Conservation (phyloP, 805 yeast genomes). For the Metschnikowia similis region DNA sequence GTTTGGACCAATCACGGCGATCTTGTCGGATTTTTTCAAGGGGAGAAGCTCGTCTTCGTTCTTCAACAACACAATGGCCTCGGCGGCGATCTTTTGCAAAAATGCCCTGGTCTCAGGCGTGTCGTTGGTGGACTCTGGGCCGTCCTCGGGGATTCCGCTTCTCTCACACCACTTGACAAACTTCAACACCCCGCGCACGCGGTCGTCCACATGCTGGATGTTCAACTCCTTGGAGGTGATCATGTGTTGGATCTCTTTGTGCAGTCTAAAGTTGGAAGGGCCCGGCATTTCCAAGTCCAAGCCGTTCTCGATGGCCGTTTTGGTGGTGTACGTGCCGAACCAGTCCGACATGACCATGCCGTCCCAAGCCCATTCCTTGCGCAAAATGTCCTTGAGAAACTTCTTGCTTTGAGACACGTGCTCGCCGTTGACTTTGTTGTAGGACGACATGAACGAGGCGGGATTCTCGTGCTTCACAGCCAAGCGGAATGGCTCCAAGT, state of each 20-base stretch:
- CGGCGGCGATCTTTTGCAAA: conserved; percentile 26
- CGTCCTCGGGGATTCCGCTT: conserved; percentile 21
- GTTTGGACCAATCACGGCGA: conserved; percentile 58
- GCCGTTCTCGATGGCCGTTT: conserved; percentile 25
- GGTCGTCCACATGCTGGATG: conserved; percentile 22
- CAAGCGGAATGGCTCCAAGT: conserved; percentile 31
- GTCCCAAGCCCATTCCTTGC: conserved; percentile 30
- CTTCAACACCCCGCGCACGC: conserved; percentile 25
- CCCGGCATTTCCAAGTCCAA: conserved; percentile 36
- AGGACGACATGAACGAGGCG: conserved; percentile 28
- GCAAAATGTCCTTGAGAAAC: conserved; percentile 22
- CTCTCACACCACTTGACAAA: conserved; percentile 22
- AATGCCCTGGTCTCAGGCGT: conserved; percentile 22
- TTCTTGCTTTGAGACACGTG: conserved; percentile 24
- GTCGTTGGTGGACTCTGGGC: conserved; percentile 21
- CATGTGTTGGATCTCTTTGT: conserved; percentile 20
- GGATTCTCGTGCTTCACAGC: conserved; percentile 30
- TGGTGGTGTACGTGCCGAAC: conserved; percentile 29
- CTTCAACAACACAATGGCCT: conserved; percentile 53
- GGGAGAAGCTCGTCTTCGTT: conserved; percentile 49
- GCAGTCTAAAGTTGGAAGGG: conserved; percentile 22
- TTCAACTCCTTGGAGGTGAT: conserved; percentile 24
- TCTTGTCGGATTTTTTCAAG: conserved; percentile 34
- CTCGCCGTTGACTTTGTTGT: conserved; percentile 30
- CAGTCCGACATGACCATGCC: conserved; percentile 35